phyloP scores from a whole-genome alignment of 768 basidiomycete species.

The Filobasidium wieringae region DNA sequence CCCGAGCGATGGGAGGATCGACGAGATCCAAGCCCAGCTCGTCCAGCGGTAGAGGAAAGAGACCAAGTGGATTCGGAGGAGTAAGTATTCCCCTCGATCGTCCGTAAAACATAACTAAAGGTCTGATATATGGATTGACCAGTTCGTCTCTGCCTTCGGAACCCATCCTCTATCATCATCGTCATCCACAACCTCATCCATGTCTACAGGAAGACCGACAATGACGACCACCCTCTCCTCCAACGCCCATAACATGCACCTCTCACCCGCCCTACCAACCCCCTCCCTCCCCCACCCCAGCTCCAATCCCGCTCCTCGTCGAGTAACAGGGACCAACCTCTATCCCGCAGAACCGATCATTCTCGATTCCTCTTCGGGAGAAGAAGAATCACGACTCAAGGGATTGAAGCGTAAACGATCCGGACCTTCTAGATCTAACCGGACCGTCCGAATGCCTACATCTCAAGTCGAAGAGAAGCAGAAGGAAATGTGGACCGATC shows the following conservation, averaged over 20 bases:
- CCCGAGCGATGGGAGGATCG: background rate
- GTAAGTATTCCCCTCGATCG: background rate
- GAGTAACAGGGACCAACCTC: too few relatives aligned
- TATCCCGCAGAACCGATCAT: too few relatives aligned
- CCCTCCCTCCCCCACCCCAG: too few relatives aligned
- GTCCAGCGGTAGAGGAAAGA: background rate
- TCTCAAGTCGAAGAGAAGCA: background rate
- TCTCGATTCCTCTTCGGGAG: too few relatives aligned
- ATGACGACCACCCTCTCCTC: background rate
- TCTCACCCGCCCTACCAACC: too few relatives aligned
- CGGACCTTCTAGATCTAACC: too few relatives aligned
- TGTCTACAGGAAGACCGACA: background rate
- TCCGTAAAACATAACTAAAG: background rate
- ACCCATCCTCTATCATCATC: background rate
- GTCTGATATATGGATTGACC: background rate
- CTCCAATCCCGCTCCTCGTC: too few relatives aligned
- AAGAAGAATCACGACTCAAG: too few relatives aligned
- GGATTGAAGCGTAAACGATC: too few relatives aligned
- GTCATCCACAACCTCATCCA: background rate
- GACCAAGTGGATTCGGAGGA: background rate
- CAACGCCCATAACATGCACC: background rate
- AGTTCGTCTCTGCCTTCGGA: background rate
- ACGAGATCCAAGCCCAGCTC: background rate
- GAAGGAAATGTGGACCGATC: slow-evolving; percentile 29
- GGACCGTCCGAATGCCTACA: too few relatives aligned